Evolutionary conservation across 2,329 filamentous ascomycete species (phyloP), one percentile per base, ranked within the genome.

Genomic region (Drechslerella stenobrocha): DNA sequence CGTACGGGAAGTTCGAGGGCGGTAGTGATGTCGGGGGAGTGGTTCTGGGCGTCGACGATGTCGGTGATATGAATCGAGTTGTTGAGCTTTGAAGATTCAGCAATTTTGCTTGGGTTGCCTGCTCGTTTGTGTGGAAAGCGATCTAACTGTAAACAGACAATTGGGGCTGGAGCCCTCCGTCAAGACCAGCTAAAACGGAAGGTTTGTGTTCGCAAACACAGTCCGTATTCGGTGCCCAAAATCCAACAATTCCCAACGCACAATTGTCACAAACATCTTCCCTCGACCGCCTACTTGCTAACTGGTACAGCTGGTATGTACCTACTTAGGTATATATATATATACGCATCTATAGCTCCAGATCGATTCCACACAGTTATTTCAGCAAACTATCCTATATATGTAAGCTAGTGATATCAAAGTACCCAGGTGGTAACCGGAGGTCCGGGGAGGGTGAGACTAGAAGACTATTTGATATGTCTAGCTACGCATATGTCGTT

Each of bases 61-160:
- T 60, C 60, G 61, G 61, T 66, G 61, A 66, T 66, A 28, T 32
- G 47, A 45, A 37, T 20, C 35, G 47, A 53, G 56, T 40, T 18
- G 61, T 34, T 48, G 35, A 24, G 40, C 28, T 53, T 59, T 67
- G 55, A 42, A 67, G 55, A 56, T 60, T 35, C 44, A 55, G 50
- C 63, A 60, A 67, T 60, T 60, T 67, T 67, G 47, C 50, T 56
- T 67, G 63, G 63, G 63, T 67, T 55, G 60, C 52, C 60, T 55
- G 61, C 34, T 45, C 55, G 32, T 51, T 67, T 67, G 63, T 67
- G 63, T 67, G 63, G 30, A 40, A 32, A 24, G 22, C 44, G 26
- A 13, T 55, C 63, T 67, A 67, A 56, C 63, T 45, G n/a, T 9
- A 60, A 60, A 48, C 9, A 44, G 55, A 23, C 11, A 3, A 28